phyloP scores from a whole-genome alignment of 768 basidiomycete species.

The Pulveroboletus sp. region DNA sequence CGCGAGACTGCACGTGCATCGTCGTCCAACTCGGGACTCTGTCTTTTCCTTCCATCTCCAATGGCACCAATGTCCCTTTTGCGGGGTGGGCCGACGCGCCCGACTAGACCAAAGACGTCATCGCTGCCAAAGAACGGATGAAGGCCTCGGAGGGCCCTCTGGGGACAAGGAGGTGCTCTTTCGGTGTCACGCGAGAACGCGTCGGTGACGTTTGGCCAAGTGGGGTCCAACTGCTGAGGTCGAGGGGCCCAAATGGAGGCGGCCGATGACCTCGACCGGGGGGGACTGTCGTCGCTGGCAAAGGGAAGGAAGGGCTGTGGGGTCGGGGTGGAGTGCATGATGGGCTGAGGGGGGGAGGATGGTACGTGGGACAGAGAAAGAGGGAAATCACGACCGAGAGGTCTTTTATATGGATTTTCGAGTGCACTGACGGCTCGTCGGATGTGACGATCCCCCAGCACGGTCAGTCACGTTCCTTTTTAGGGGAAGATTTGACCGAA shows the following conservation, averaged over 20 bases:
- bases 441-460: conserved; percentile 30
- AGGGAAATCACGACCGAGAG: conserved; percentile 23
- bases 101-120: conserved; percentile 62
- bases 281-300: conserved; percentile 38
- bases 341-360: conserved; percentile 31
- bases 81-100: conserved; percentile 32
- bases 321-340: conserved; percentile 26
- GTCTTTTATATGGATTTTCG: conserved; percentile 34
- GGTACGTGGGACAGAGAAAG: conserved; percentile 40
- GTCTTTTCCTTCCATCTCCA: conserved; percentile 73
- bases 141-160: conserved; percentile 23
- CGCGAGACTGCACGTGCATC: conserved; percentile 27
- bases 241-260: conserved; percentile 83
- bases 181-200: conserved; percentile 53
- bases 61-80: conserved; percentile 64
- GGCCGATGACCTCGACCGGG: conserved; percentile 37
- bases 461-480: conserved; percentile 30
- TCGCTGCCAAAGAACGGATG: conserved; percentile 37
- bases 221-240: conserved; percentile 58
- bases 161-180: conserved; percentile 30
- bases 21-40: conserved; percentile 52
- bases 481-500: conserved; percentile 28
- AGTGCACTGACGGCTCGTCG: conserved; percentile 17
- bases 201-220: conserved; percentile 67
- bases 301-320: conserved; percentile 31